Base-by-base conservation (phyloP, 2,329 filamentous ascomycete genomes). In the Purpureocillium lavendulum region DNA sequence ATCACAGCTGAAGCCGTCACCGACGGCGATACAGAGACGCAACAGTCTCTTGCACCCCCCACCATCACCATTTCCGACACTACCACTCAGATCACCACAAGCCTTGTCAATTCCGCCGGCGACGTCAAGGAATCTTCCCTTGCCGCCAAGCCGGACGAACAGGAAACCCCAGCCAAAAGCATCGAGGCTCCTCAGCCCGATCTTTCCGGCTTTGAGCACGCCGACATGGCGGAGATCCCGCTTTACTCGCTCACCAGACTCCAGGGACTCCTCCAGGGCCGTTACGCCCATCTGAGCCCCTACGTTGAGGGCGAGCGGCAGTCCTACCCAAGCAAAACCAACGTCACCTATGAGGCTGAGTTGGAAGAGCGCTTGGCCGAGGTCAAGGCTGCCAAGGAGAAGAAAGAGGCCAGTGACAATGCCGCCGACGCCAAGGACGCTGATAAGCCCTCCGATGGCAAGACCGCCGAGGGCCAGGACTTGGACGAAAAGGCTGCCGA, bases 201-300 rank as follows among this genome's bases (percentile, higher is more conserved):
- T 12, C 11, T 14, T 7, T 13, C 29, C 7, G 11, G 11, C 7
- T 14, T 14, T 13, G 11, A 4, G 11, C 29, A 12, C 29, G 11
- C n/a, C 11, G 29, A 30, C 29, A 30, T 21, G 21, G 15, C 30
- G 40, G 16, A 12, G 30, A 40, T 17, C 11, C 36, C n/a, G 38
- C 38, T 3, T 43, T 44, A 35, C 30, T 30, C 33, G 34, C 40
- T 2, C 40, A 40, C 21, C 39, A 52, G 55, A 40, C 49, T 55
- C 24, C 57, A 61, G 29, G 57, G 56, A 35, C 43, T 47, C 5
- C 58, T 55, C 11, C 40, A 39, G 11, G 58, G 61, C 3, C 55
- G 57, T 16, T 67, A 62, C 59, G 50, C 61, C 15, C 47, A 64
- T 31, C 51, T 69, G 8, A 67, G 61, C 2, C 61, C 65, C 4